Evolutionary conservation across 331 rosid genomes (phyloP).

Genomic region (Quercus phellos): DNA sequence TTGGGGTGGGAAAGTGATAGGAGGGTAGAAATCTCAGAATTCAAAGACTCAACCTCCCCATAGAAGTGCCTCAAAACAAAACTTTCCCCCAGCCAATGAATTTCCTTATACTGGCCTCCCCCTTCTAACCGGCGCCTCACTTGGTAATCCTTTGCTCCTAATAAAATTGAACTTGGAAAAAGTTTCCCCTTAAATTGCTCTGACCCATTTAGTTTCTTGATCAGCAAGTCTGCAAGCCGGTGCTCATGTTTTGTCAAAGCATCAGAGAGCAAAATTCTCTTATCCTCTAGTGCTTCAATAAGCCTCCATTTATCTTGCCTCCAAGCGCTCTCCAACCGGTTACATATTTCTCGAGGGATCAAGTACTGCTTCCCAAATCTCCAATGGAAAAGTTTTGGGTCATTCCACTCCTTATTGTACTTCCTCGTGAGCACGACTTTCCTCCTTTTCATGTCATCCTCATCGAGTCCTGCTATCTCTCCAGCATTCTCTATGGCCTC

Average conservation of each 20-base stretch:
- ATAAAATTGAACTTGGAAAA: conserved; percentile 44
- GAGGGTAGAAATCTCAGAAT: conserved; percentile 46
- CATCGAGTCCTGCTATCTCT: conserved; percentile 56
- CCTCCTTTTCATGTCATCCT: conserved; percentile 67
- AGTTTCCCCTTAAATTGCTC: conserved; percentile 27
- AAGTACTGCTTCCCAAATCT: conserved; percentile 89
- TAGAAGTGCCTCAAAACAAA: conserved; percentile 64
- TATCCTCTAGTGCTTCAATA: conserved; percentile 55
- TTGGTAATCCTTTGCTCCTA: conserved; percentile 59
- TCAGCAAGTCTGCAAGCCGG: conserved; percentile 42
- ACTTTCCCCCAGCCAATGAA: conserved; percentile 81
- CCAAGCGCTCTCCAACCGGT: conserved; percentile 52
- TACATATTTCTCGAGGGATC: conserved; percentile 59
- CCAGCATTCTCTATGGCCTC: conserved; percentile 82
- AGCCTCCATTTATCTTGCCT: conserved; percentile 80
- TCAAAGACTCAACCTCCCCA: conserved; percentile 40
- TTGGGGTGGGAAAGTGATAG: conserved; percentile 75
- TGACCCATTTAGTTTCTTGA: conserved; percentile 43
- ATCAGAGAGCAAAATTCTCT: conserved; percentile 27
- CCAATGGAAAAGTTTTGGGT: conserved; percentile 75
- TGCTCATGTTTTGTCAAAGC: conserved; percentile 45
- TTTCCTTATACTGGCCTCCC: conserved; percentile 65
- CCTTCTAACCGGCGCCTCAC: conserved; percentile 61
- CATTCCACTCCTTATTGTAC: conserved; percentile 78
- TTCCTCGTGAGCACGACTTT: conserved; percentile 49